These are phyloP conservation scores for Dothistroma pini DNA, from an alignment of 2,329 filamentous ascomycete genomes.

Conservation along the genomic window DNA sequence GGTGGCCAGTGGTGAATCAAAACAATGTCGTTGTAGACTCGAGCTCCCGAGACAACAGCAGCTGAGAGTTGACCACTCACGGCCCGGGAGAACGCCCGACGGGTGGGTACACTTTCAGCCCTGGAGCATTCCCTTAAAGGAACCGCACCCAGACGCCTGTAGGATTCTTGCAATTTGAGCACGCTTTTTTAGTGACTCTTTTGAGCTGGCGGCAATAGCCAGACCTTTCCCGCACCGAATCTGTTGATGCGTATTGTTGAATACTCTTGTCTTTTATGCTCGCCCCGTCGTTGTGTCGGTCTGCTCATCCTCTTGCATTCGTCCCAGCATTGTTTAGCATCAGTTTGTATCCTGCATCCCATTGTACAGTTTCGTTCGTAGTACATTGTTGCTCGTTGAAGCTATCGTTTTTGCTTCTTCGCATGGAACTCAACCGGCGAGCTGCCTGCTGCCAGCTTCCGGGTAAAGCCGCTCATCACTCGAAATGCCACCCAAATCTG, in stretches of 20 bases:
- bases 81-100: not conserved
- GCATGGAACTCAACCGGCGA: not conserved
- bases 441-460: not conserved
- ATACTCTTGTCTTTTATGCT: too few relatives aligned
- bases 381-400: not conserved
- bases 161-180: not conserved
- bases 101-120: not conserved
- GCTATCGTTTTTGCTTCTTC: not conserved
- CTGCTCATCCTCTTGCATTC: not conserved
- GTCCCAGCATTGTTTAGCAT: not conserved
- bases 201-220: too few relatives aligned
- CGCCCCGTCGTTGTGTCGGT: too few relatives aligned
- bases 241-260: not conserved
- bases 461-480: constrained; percentile 14
- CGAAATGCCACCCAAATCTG: constrained; percentile 23
- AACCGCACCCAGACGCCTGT: not conserved
- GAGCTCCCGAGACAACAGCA: not conserved
- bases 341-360: not conserved
- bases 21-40: not conserved
- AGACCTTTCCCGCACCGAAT: not conserved
- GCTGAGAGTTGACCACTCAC: not conserved
- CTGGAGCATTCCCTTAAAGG: not conserved
- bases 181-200: not conserved
- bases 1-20: not conserved
- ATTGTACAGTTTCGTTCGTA: not conserved